Conservation (phyloP, 176 grass and related monocot species). For the Echinochloa phyllopogon region DNA sequence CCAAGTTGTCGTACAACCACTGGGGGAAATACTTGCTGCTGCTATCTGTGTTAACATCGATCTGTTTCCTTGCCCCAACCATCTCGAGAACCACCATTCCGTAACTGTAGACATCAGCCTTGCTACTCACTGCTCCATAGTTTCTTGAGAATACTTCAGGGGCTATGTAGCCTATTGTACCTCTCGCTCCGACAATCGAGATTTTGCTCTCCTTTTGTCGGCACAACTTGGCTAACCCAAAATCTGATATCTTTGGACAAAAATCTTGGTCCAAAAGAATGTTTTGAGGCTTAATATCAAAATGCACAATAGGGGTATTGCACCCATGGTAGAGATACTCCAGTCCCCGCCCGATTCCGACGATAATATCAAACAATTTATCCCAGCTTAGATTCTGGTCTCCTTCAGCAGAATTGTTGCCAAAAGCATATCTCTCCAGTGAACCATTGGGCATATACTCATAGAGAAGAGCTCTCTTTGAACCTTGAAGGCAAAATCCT, state of each 20-base stretch:
- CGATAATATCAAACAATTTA: background rate
- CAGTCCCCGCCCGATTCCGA: background rate
- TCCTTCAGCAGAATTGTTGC: background rate
- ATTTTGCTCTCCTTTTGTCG: slow-evolving; percentile 27
- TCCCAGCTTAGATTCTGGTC: background rate
- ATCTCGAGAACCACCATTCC: slow-evolving; percentile 36
- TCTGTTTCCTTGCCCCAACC: slow-evolving; percentile 12
- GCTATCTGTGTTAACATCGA: background rate
- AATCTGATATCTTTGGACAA: slow-evolving; percentile 31
- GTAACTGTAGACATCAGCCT: slow-evolving; percentile 15
- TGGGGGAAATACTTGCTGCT: background rate
- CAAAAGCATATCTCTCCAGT: slow-evolving; percentile 29
- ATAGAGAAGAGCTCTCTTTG: slow-evolving; percentile 45
- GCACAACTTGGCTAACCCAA: slow-evolving; percentile 10
- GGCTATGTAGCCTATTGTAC: slow-evolving; percentile 26
- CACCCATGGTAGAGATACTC: background rate
- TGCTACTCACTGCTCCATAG: slow-evolving; percentile 22
- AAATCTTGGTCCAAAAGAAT: slow-evolving; percentile 23
- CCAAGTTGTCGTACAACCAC: background rate
- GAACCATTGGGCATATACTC: slow-evolving; percentile 54
- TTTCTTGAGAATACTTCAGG: slow-evolving; percentile 40
- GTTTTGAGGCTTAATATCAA: background rate
- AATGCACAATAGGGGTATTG: background rate
- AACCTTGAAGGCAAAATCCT: slow-evolving; percentile 44
- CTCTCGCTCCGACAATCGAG: slow-evolving; percentile 17